Evolutionary conservation across 2,329 filamentous ascomycete genomes (phyloP), one percentile per base, ranked within the genome.

Genomic region (Hypocrella siamensis): DNA sequence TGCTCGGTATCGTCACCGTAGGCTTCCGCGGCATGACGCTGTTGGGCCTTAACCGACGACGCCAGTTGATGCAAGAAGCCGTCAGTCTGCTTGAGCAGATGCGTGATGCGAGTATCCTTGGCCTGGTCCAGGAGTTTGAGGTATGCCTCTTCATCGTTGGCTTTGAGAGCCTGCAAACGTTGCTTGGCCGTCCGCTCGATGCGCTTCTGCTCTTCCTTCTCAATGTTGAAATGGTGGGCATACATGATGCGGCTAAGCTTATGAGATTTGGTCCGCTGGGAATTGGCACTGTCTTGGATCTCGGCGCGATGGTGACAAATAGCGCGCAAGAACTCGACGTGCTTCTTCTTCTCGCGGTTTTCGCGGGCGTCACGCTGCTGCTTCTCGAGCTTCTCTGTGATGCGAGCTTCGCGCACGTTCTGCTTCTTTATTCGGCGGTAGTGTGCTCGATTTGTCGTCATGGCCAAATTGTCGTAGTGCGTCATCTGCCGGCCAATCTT

Each of bases 101-200:
- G 90, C 7, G 90, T 93, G 42, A 98, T 98, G 76, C 90, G 88
- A 25, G 88, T 96, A 63, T 98, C 90, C 65, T 98, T 98, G 48
- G 90, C 90, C 57, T 98, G 88, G 50, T 93, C 90, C 46, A 98
- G 78, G 50, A 98, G 69, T 58, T 94, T 94, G 58, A 98, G 73
- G 54, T 98, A 98, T 1, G 90, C 93, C 60, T 96, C 90, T 62
- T 98, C 90, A 55, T 98, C 90, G 75, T 98, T 93, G 47, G 90
- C 88, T 62, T 94, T 96, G 53, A 98, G 70, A 38, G 90, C 90
- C 57, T 96, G 88, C 42, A 98, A 76, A 94, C 90, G 90, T 58
- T 98, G 90, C 67, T 98, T 98, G 41, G 90, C 90, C 8, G 88
- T 98, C 41, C 90, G 74, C 62, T 98, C 90, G 42, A 98, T 81